These are phyloP conservation scores for Monosporascus sp. DNA, from an alignment of 2,329 filamentous ascomycete genomes.

Conservation along the genomic window DNA sequence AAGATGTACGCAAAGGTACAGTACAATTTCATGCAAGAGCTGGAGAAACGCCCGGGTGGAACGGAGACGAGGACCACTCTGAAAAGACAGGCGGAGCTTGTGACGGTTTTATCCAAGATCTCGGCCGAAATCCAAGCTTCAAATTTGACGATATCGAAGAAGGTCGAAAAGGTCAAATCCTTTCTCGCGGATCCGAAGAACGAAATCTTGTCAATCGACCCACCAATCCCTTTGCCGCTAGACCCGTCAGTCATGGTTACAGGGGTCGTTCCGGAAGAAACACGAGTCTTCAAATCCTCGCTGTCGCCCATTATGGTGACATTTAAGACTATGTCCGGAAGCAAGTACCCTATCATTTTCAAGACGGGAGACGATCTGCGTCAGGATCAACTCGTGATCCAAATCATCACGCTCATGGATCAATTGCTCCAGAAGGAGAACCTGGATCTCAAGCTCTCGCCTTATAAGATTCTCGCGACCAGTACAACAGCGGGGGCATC, in stretches of 20 bases:
- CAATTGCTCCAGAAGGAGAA: slow-evolving; percentile 93
- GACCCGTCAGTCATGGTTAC: slow-evolving; percentile 78
- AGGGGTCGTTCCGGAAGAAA: slow-evolving; percentile 77
- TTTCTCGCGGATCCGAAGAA: slow-evolving; percentile 86
- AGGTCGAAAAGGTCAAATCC: slow-evolving; percentile 79
- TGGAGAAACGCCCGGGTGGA: slow-evolving; percentile 68
- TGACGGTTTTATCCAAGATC: slow-evolving; percentile 81
- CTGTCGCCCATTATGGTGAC: slow-evolving; percentile 85
- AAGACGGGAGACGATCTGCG: slow-evolving; percentile 95
- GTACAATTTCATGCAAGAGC: slow-evolving; percentile 90
- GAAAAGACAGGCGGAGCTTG: slow-evolving; percentile 81
- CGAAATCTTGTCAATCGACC: slow-evolving; percentile 76
- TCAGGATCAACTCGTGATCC: slow-evolving; percentile 95
- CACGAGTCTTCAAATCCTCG: slow-evolving; percentile 92
- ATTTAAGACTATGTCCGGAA: slow-evolving; percentile 74
- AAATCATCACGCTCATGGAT: slow-evolving; percentile 97
- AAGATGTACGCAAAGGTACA: slow-evolving; percentile 89
- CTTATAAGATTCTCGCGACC: slow-evolving; percentile 94
- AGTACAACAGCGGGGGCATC: slow-evolving; percentile 84
- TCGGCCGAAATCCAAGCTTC: slow-evolving; percentile 83
- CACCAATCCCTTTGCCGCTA: slow-evolving; percentile 79
- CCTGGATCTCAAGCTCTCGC: slow-evolving; percentile 86
- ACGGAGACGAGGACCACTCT: slow-evolving; percentile 69
- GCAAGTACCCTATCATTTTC: slow-evolving; percentile 88
- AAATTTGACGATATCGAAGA: slow-evolving; percentile 70